phyloP scores from a whole-genome alignment of 805 yeast genomes.

The Suhomyces kilbournensis region DNA sequence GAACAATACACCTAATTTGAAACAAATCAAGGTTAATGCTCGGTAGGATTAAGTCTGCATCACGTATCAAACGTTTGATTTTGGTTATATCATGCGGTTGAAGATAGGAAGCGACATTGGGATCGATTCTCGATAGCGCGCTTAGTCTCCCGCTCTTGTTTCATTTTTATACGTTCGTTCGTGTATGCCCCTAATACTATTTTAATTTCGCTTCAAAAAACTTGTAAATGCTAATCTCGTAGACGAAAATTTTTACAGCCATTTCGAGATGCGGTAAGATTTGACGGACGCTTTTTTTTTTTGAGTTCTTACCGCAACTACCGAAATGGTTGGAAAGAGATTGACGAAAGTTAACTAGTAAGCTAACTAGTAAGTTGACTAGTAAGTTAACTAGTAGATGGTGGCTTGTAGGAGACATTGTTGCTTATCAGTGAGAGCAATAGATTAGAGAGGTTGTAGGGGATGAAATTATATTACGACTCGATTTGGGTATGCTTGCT shows the following conservation, averaged over 20 bases:
- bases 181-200: not conserved
- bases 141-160: slow-evolving; percentile 1
- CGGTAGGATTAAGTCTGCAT: not conserved
- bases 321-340: not conserved
- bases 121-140: not conserved
- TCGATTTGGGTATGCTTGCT: not conserved
- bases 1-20: slow-evolving; percentile 4
- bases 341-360: not conserved
- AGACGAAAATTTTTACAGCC: not conserved
- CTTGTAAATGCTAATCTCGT: not conserved
- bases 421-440: not conserved
- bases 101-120: not conserved
- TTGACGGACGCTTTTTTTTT: not conserved
- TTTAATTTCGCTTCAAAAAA: not conserved
- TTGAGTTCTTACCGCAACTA: not conserved
- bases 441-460: not conserved
- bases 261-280: not conserved
- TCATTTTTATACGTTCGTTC: not conserved
- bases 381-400: not conserved
- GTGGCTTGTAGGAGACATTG: not conserved
- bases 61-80: not conserved
- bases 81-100: not conserved
- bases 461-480: not conserved
- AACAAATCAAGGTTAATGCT: not conserved
- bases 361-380: not conserved